Base-by-base conservation (phyloP, 331 rosid genomes). In the Dryas integrifolia region DNA sequence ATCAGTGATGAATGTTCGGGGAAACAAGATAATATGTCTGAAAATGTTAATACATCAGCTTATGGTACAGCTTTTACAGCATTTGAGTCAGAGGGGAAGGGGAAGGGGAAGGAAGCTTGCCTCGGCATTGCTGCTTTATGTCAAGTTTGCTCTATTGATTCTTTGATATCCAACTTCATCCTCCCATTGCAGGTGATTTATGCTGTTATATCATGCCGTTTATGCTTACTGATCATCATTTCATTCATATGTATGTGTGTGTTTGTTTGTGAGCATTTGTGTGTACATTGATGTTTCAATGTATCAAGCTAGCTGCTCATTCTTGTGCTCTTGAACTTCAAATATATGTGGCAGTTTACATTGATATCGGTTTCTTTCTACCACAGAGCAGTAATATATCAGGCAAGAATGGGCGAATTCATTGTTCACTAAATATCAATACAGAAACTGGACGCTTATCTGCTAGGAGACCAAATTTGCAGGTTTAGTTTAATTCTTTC, bases 91-190 rank as follows among this genome's bases (percentile, higher is more conserved):
- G 76, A 76, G 72, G 90, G 84, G 70, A 87, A 86, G 75, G 97
- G 97, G 55, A 91, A 85, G 84, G 92, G 96, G 57, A 90, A 85
- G 85, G 95, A 89, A 79, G 98, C 97, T 69, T 94, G 98, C 76
- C 96, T 89, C 72, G 96, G 97, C 57, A 94, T 94, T 86, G 91
- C 98, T 74, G 94, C 98, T 77, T 88, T 94, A 67, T 94, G 98
- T 78, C 88, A 89, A 85, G 95, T 94, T 77, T 91, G 98, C 85
- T 90, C 98, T 56, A 89, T 94, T 59, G 92, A 89, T 78, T 87
- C 98, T 35, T 86, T 91, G 82, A 89, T 94, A 72, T 94, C 97
- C 65, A 94, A 94, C 83, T 94, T 94, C 84, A 89, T 94, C 82
- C 97, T 94, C 80, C 98, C 98, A 72, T 86, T 94, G 77, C 97